Evolutionary conservation across 2,329 filamentous ascomycete species (phyloP).

Genomic region (Orbilia brochopaga): DNA sequence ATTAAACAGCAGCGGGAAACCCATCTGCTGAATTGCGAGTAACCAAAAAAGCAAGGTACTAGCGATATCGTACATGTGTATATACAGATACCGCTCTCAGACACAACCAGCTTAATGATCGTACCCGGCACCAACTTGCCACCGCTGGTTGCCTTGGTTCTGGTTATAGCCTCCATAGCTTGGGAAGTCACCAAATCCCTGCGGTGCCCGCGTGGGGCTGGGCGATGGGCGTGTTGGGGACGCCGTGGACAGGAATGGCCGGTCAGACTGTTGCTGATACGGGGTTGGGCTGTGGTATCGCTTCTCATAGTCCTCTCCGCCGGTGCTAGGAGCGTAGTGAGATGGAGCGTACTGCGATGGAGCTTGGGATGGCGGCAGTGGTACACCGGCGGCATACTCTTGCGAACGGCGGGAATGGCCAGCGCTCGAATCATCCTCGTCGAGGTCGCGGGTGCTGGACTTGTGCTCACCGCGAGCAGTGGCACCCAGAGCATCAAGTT

Average conservation of each 20-base stretch:
- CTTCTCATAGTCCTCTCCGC: constrained; percentile 46
- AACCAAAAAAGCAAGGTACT: constrained; percentile 8
- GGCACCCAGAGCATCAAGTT: constrained; percentile 85
- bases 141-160: constrained; percentile 59
- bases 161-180: constrained; percentile 55
- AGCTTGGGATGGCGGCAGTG: constrained; percentile 54
- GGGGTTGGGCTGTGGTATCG: constrained; percentile 46
- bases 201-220: constrained; percentile 42
- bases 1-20: constrained; percentile 30
- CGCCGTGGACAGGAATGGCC: constrained; percentile 57
- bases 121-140: constrained; percentile 66
- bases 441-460: constrained; percentile 67
- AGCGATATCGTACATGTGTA: constrained; percentile 7
- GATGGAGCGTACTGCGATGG: constrained; percentile 52
- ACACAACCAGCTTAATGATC: constrained; percentile 58
- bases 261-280: constrained; percentile 53
- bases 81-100: constrained; percentile 6
- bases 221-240: constrained; percentile 59
- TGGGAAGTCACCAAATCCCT: constrained; percentile 51
- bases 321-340: constrained; percentile 46
- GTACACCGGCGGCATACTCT: constrained; percentile 58
- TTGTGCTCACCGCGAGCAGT: constrained; percentile 83
- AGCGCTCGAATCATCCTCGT: constrained; percentile 74
- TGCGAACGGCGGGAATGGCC: constrained; percentile 64
- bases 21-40: constrained; percentile 19